A percentile compares a stretch with the other conserved stretches of the same genome.
phyloP scores from a whole-genome alignment of 1,284 basidiomycete species.

The Marasmius fiardii region DNA sequence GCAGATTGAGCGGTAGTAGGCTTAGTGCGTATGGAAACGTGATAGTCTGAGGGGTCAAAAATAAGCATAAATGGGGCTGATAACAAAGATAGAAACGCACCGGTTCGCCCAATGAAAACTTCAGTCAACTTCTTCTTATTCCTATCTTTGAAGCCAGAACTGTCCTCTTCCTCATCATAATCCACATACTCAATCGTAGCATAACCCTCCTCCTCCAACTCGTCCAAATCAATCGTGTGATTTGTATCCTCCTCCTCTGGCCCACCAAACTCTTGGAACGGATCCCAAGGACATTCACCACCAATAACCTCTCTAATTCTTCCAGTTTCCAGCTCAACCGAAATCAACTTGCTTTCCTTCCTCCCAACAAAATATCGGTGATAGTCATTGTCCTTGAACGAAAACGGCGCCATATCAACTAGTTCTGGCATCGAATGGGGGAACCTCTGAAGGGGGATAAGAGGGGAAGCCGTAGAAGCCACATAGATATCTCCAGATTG shows the following conservation, averaged over 20 bases:
- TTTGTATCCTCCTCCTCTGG: conserved; percentile 21
- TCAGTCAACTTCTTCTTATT: conserved; percentile 35
- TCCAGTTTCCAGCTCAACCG: conserved; percentile 83
- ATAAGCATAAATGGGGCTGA: background rate
- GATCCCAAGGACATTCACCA: conserved; percentile 74
- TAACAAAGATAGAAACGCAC: conserved; percentile 39
- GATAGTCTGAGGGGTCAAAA: conserved; percentile 53
- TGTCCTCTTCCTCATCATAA: conserved; percentile 6
- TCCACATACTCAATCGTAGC: conserved; percentile 25
- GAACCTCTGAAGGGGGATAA: conserved; percentile 72
- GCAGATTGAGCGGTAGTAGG: conserved; percentile 28
- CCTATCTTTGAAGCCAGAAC: background rate
- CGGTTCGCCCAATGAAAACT: conserved; percentile 80
- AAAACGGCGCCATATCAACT: conserved; percentile 85
- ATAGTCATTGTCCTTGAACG: conserved; percentile 64
- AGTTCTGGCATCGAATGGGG: conserved; percentile 85
- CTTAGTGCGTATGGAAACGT: conserved; percentile 63
- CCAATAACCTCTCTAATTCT: conserved; percentile 76
- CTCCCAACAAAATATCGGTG: conserved; percentile 77
- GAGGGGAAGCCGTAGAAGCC: conserved; percentile 49
- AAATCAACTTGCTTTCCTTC: conserved; percentile 79
- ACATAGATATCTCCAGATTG: conserved; percentile 88
- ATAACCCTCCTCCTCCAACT: conserved; percentile 63
- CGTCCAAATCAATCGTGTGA: conserved; percentile 59
- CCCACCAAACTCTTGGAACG: conserved; percentile 50